Percentiles rank a stretch among this genome's conserved stretches.
These are phyloP conservation scores for Cardamine occulta DNA, from an alignment of 345 rosid species.

Conservation along the genomic window DNA sequence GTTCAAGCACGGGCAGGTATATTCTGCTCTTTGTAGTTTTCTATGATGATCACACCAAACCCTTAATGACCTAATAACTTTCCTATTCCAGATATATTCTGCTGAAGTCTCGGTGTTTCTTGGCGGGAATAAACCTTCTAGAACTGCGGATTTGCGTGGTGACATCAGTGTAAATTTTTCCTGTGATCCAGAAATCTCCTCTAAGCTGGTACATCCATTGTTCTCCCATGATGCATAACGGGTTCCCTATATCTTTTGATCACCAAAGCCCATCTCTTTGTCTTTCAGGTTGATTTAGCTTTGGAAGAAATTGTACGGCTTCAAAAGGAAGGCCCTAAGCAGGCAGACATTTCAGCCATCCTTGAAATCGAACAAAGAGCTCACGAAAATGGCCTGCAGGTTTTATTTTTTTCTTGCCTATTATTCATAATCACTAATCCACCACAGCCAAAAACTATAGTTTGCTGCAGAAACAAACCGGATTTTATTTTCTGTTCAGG, in stretches of 20 bases:
- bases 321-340: conserved; percentile 80
- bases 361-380: conserved; percentile 96
- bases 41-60: conserved; percentile 26
- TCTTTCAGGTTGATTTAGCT: conserved; percentile 77
- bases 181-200: conserved; percentile 89
- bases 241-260: conserved; percentile 8
- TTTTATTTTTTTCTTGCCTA: conserved; percentile 24
- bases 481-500: conserved; percentile 39
- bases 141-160: conserved; percentile 84
- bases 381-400: conserved; percentile 93
- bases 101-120: conserved; percentile 83
- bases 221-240: neutral
- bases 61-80: conserved; percentile 29
- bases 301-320: conserved; percentile 79
- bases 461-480: conserved; percentile 3
- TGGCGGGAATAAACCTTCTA: conserved; percentile 86
- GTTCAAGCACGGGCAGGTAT: conserved; percentile 90
- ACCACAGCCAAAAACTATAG: neutral
- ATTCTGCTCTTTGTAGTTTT: conserved; percentile 25
- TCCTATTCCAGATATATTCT: conserved; percentile 68
- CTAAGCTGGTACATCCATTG: conserved; percentile 60
- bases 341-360: conserved; percentile 70
- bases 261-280: conserved; percentile 6
- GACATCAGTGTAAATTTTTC: conserved; percentile 84
- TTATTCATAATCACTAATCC: neutral